Conservation (phyloP, 352 stramenopile genomes). For the Aphanomyces cochlioides region DNA sequence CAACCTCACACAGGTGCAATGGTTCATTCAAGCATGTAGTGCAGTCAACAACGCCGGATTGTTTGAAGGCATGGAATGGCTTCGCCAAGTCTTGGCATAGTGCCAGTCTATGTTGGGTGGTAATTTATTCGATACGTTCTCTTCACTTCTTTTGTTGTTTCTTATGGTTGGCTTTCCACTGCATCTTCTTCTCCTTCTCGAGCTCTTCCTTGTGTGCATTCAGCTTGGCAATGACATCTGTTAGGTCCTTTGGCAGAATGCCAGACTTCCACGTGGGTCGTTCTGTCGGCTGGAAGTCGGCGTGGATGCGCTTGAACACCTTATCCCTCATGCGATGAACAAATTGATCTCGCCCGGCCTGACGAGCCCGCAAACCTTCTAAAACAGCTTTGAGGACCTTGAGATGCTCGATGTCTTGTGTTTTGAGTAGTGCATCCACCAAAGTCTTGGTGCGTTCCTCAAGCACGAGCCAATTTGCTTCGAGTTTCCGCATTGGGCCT, state of each 20-base stretch:
- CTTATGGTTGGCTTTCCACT: conserved; percentile 1
- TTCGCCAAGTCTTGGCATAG: conserved; percentile 20
- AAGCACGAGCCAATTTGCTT: conserved; percentile 32
- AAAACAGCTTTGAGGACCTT: conserved; percentile 36
- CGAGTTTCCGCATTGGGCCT: conserved; percentile 33
- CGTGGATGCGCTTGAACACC: conserved; percentile 33
- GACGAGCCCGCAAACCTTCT: conserved; percentile 30
- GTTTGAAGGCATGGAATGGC: conserved; percentile 47
- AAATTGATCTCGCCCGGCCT: conserved; percentile 33
- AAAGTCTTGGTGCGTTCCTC: conserved; percentile 31
- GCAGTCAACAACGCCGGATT: conserved; percentile 40
- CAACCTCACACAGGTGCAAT: conserved; percentile 31
- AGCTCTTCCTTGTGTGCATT: conserved; percentile 5
- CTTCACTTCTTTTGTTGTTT: neutral
- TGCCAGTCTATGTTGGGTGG: neutral
- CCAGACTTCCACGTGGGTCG: conserved; percentile 29
- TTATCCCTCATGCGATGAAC: conserved; percentile 35
- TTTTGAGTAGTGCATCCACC: conserved; percentile 30
- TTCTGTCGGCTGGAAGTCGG: conserved; percentile 34
- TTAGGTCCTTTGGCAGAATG: conserved; percentile 8
- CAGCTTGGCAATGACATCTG: neutral
- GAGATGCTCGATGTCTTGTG: conserved; percentile 29
- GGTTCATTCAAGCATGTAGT: conserved; percentile 38
- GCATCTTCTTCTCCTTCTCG: conserved; percentile 16
- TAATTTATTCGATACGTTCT: conserved; percentile 5